phyloP scores from a whole-genome alignment of 1,284 basidiomycete species.

The Marasmius fiardii region DNA sequence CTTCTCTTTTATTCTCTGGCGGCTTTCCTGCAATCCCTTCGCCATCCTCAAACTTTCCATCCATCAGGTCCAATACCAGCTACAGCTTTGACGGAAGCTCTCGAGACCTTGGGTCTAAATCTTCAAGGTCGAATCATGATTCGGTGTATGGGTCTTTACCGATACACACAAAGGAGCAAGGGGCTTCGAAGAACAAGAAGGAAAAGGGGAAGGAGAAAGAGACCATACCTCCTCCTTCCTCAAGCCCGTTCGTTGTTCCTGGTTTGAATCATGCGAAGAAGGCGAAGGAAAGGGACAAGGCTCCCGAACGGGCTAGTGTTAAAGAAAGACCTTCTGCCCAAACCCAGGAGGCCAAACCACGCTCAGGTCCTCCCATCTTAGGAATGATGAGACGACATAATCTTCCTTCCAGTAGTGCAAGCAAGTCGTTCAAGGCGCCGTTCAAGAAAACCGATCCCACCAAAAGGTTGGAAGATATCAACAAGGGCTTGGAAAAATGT shows the following conservation, averaged over 20 bases:
- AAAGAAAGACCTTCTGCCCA: background rate
- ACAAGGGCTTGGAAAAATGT: background rate
- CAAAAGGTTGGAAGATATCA: background rate
- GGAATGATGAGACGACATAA: slow-evolving; percentile 1
- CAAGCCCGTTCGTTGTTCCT: background rate
- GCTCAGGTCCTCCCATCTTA: background rate
- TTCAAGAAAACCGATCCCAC: background rate
- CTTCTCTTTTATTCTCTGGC: background rate
- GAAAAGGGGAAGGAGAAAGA: background rate
- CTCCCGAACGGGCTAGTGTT: background rate
- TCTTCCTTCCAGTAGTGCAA: background rate
- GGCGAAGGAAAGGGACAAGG: background rate
- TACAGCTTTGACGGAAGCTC: background rate
- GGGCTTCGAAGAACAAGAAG: background rate
- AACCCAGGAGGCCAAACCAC: background rate
- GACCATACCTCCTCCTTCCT: background rate
- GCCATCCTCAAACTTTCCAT: background rate
- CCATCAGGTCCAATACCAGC: background rate
- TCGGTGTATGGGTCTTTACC: background rate
- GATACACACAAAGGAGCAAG: background rate
- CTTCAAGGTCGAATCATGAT: background rate
- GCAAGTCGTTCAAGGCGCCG: background rate
- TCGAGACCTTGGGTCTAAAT: background rate
- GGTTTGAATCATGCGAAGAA: background rate
- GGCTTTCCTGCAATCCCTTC: background rate